phyloP scores from a whole-genome alignment of 768 basidiomycete species.

The Amanita thiersii region DNA sequence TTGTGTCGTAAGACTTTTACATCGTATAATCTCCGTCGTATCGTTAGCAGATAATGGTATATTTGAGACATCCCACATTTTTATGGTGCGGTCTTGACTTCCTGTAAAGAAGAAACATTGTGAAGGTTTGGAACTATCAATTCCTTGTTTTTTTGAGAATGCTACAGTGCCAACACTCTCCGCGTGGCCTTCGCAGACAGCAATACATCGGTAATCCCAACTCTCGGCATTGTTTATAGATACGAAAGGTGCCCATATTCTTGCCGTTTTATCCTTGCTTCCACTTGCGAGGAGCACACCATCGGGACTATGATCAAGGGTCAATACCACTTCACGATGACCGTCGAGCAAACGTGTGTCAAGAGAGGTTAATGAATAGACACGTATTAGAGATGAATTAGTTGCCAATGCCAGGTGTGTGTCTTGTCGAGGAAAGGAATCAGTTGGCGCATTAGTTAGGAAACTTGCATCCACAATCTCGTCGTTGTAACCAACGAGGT shows the following conservation, averaged over 20 bases:
- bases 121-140: slow-evolving; percentile 17
- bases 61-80: slow-evolving; percentile 90
- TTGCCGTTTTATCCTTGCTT: slow-evolving; percentile 84
- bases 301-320: slow-evolving; percentile 60
- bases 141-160: slow-evolving; percentile 49
- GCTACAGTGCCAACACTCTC: slow-evolving; percentile 90
- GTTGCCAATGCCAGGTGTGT: slow-evolving; percentile 90
- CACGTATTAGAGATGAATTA: slow-evolving; percentile 89
- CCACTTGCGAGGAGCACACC: slow-evolving; percentile 81
- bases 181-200: slow-evolving; percentile 86
- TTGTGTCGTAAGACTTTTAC: slow-evolving; percentile 74
- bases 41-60: slow-evolving; percentile 26
- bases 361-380: slow-evolving; percentile 70
- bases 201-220: slow-evolving; percentile 71
- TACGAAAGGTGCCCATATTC: slow-evolving; percentile 63
- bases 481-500: slow-evolving; percentile 95
- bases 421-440: slow-evolving; percentile 30
- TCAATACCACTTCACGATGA: slow-evolving; percentile 87
- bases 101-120: slow-evolving; percentile 85
- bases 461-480: slow-evolving; percentile 90
- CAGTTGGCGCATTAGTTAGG: slow-evolving; percentile 36
- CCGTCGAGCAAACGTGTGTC: slow-evolving; percentile 85
- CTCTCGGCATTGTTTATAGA: slow-evolving; percentile 10
- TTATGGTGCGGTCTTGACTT: slow-evolving; percentile 94
- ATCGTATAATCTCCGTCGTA: slow-evolving; percentile 31